Evolutionary conservation across 108 stramenopile genomes (phyloP).

Genomic region (Fragilariopsis cylindrus): DNA sequence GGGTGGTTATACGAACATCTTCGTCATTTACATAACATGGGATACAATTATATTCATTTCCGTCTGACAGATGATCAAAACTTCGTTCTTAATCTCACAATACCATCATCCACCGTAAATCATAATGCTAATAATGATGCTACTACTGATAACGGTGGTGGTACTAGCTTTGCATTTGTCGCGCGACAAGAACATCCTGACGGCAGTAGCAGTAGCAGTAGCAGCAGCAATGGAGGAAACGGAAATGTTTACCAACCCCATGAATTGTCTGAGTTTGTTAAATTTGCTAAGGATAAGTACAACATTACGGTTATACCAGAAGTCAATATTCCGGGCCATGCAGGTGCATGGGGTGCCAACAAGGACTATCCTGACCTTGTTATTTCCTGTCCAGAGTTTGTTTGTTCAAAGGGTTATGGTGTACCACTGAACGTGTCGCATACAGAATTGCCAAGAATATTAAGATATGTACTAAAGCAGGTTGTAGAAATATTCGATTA

Average conservation of each 20-base stretch:
- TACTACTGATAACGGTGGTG: not conserved
- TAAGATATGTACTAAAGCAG: conserved; percentile 36
- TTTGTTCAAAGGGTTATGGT: conserved; percentile 48
- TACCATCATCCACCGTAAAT: not conserved
- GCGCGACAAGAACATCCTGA: not conserved
- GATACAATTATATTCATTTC: conserved; percentile 50
- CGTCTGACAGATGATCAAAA: conserved; percentile 58
- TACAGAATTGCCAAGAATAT: conserved; percentile 22
- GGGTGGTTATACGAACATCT: conserved; percentile 35
- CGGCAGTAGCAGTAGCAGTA: not conserved
- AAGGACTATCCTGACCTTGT: conserved; percentile 32
- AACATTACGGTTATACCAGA: conserved; percentile 46
- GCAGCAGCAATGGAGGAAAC: not conserved
- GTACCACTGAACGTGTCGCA: conserved; percentile 45
- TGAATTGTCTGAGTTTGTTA: conserved; percentile 39
- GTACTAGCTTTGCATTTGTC: conserved; percentile 3
- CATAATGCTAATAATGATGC: not conserved
- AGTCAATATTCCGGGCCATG: conserved; percentile 51
- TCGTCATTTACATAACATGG: conserved; percentile 20
- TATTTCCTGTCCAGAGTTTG: conserved; percentile 41
- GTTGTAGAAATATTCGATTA: conserved; percentile 46
- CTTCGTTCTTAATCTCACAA: conserved; percentile 22
- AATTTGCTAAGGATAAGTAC: conserved; percentile 27
- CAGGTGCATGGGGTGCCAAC: conserved; percentile 42
- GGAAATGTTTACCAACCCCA: conserved; percentile 23